Base-by-base conservation (phyloP, 306 rosid genomes). In the Quercus engelmannii region DNA sequence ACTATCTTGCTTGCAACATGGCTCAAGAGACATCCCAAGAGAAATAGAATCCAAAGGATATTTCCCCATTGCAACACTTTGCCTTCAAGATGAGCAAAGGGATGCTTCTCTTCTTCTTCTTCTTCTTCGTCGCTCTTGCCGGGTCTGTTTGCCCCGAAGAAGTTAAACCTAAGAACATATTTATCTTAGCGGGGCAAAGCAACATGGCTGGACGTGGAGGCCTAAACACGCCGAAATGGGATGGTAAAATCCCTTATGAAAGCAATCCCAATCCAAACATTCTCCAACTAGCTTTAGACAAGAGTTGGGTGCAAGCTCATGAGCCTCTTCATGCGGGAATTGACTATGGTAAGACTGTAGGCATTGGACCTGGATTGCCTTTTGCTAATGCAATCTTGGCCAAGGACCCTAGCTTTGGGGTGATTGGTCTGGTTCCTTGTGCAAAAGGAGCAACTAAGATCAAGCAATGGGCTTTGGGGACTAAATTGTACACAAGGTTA, bases 121-220 rank as follows among this genome's bases (percentile, higher is more conserved):
- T 72, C 61, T 3, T 72, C 57, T 35, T 65, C 43, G 38, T 80
- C 51, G 43, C 69, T 38, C 81, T 79, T 31, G 76, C 80, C 19
- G 25, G 8, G 74, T 41, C 52, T 1, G 57, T 76, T 3, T 17
- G 4, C 55, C 81, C 70, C 55, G 21, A 26, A 17, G 55, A 49
- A 49, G 15, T 49, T 49, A 11, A 49, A 49, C 54, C 54, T 6
- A 83, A 69, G 46, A 83, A 75, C 81, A 78, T 90, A 23, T 90
- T 94, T 76, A 89, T 94, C 75, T 70, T 92, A 17, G 97, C 92
- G 15, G 97, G 98, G 13, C 98, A 94, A 79, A 94, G 98, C 85
- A 92, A 94, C 91, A 94, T 94, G 97, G 98, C 94, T 4, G 96
- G 96, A 8, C 85, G 98, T 0, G 97, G 98, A 5, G 98, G 98